Conservation (phyloP, 805 yeast genomes). For the Saturnispora mendoncae region DNA sequence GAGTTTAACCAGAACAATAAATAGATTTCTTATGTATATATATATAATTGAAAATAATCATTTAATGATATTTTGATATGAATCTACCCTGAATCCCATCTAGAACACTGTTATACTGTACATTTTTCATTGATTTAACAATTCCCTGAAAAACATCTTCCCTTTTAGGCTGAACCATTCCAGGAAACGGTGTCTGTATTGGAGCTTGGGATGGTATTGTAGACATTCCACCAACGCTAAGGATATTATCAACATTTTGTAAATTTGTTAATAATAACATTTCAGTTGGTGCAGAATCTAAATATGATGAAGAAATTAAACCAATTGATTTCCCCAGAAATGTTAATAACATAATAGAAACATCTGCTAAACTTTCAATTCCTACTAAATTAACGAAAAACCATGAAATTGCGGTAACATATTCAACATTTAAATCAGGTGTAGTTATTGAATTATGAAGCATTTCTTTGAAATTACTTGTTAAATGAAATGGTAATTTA, state of each 20-base stretch:
- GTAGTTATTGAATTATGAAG: slow-evolving; percentile 82
- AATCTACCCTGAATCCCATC: not conserved
- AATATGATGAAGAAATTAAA: not conserved
- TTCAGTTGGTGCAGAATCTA: slow-evolving; percentile 1
- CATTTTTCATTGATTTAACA: not conserved
- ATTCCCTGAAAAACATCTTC: not conserved
- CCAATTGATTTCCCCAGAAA: not conserved
- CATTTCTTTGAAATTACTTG: slow-evolving; percentile 85
- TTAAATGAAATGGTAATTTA: slow-evolving; percentile 86
- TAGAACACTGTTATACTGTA: not conserved
- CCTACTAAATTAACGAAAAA: slow-evolving; percentile 85
- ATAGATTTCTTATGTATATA: too few species aligned
- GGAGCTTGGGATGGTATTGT: not conserved
- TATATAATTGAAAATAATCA: not conserved
- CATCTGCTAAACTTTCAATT: slow-evolving; percentile 52
- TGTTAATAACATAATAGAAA: slow-evolving; percentile 46
- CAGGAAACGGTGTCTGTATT: slow-evolving; percentile 13
- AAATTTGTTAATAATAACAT: slow-evolving; percentile 1
- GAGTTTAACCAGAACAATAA: not conserved
- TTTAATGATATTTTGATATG: not conserved
- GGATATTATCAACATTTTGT: slow-evolving; percentile 4
- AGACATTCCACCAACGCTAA: slow-evolving; percentile 10
- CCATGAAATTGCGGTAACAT: slow-evolving; percentile 95
- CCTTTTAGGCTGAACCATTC: not conserved
- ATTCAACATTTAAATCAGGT: slow-evolving; percentile 75